Percentiles rank a stretch among this genome's conserved stretches.
phyloP scores from a whole-genome alignment of 2,329 filamentous ascomycete genomes.

The Daldinia sp. region DNA sequence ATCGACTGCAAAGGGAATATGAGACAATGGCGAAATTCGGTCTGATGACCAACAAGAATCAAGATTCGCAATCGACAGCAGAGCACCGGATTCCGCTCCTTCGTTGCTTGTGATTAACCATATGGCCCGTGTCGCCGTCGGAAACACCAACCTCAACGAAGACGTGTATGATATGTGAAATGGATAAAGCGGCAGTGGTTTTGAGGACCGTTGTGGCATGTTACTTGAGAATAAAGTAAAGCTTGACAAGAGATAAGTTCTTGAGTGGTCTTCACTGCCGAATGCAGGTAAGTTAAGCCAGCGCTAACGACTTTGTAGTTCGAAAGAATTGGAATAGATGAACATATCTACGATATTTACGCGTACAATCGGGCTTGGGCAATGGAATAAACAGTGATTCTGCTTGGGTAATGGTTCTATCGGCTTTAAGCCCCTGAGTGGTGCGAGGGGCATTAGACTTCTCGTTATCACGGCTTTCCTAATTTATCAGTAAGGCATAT shows the following conservation, averaged over 20 bases:
- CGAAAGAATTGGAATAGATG: too few species aligned
- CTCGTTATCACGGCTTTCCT: background rate
- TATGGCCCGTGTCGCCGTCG: background rate
- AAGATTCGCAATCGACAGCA: background rate
- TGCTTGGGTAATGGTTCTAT: too few species aligned
- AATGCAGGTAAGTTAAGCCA: too few species aligned
- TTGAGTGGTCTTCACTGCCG: background rate
- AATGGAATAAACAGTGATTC: background rate
- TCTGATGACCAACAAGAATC: background rate
- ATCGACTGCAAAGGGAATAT: background rate
- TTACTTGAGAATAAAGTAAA: too few species aligned
- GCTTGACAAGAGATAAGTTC: background rate
- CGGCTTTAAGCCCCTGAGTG: too few species aligned
- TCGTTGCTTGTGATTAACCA: background rate
- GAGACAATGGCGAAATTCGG: slow-evolving; percentile 1
- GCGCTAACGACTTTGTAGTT: too few species aligned
- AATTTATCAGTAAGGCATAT: background rate
- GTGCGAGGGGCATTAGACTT: background rate
- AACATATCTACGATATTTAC: too few species aligned
- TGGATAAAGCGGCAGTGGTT: background rate
- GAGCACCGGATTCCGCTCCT: background rate
- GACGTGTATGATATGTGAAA: background rate
- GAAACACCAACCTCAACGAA: background rate
- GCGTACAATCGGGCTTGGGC: background rate
- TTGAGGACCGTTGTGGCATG: too few species aligned